These are phyloP conservation scores for Penicillium sp. DNA, from an alignment of 2,329 filamentous ascomycete species.

Conservation along the genomic window DNA sequence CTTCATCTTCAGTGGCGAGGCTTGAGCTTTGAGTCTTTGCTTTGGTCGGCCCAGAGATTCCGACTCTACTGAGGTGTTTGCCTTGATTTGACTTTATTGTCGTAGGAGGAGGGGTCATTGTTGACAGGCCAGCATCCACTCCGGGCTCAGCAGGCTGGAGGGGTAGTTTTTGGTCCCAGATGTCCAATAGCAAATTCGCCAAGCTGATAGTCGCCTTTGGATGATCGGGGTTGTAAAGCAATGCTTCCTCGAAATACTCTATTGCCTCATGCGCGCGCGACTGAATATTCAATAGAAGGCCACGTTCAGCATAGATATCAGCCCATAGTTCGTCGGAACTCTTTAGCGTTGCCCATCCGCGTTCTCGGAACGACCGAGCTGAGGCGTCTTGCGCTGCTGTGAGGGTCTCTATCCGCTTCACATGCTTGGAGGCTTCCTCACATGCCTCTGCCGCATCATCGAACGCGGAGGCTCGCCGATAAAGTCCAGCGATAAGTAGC, in stretches of 20 bases:
- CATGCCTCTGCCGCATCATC: conserved; percentile 82
- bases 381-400: conserved; percentile 66
- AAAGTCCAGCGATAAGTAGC: conserved; percentile 88
- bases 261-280: conserved; percentile 71
- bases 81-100: conserved; percentile 10
- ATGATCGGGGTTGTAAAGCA: conserved; percentile 81
- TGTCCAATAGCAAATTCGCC: conserved; percentile 82
- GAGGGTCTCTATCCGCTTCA: conserved; percentile 72
- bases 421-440: conserved; percentile 78
- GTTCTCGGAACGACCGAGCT: conserved; percentile 64
- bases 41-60: not conserved
- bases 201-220: conserved; percentile 78
- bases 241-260: conserved; percentile 77
- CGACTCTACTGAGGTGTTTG: conserved; percentile 1
- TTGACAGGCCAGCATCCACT: conserved; percentile 33
- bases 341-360: conserved; percentile 79
- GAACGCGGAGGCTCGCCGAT: conserved; percentile 77
- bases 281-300: conserved; percentile 67
- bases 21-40: not conserved
- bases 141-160: conserved; percentile 38
- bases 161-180: conserved; percentile 65
- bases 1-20: conserved; percentile 41
- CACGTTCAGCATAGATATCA: conserved; percentile 81
- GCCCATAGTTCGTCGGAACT: conserved; percentile 84
- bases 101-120: conserved; percentile 29